A percentile compares a stretch with the other conserved stretches of the same genome.
phyloP scores from a whole-genome alignment of 495 filamentous ascomycete species.

The Hypoxylon lienhwacheense region DNA sequence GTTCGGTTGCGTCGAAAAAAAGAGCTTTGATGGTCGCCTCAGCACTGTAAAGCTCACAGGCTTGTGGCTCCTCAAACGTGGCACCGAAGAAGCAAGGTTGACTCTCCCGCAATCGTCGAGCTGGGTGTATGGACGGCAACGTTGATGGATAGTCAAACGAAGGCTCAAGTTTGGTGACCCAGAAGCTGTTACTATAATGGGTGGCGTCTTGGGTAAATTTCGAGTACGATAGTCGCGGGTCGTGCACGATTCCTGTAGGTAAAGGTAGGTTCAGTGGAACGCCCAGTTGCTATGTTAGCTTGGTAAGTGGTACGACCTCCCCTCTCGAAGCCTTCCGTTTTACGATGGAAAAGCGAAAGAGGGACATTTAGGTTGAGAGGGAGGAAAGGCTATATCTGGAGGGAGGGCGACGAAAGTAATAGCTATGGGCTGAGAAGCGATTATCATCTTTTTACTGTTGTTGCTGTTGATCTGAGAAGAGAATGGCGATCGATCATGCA shows the following conservation, averaged over 20 bases:
- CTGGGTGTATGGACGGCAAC: background rate
- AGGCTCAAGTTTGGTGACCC: background rate
- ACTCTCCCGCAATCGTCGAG: slow-evolving; percentile 10
- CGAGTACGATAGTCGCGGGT: background rate
- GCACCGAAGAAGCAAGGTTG: slow-evolving; percentile 4
- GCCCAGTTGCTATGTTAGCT: too few relatives aligned
- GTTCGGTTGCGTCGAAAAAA: background rate
- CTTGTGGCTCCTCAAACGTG: background rate
- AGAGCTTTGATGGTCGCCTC: background rate
- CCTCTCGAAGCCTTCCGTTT: too few relatives aligned
- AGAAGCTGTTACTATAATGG: slow-evolving; percentile 4
- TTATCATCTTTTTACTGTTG: too few relatives aligned
- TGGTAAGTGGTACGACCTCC: too few relatives aligned
- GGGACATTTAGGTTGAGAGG: slow-evolving; percentile 1
- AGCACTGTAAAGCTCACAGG: background rate
- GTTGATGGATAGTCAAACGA: slow-evolving; percentile 10
- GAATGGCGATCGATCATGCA: slow-evolving; percentile 11
- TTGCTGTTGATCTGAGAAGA: too few relatives aligned
- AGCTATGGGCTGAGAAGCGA: slow-evolving; percentile 25
- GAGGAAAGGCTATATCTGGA: slow-evolving; percentile 34
- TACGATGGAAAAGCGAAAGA: too few relatives aligned
- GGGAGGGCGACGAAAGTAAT: slow-evolving; percentile 10
- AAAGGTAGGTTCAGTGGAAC: slow-evolving; percentile 15
- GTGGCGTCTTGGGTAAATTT: slow-evolving; percentile 16
- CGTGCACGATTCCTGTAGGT: slow-evolving; percentile 2